phyloP scores from a whole-genome alignment of 2,329 filamentous ascomycete species.

The Graphiopsis chlorocephala region DNA sequence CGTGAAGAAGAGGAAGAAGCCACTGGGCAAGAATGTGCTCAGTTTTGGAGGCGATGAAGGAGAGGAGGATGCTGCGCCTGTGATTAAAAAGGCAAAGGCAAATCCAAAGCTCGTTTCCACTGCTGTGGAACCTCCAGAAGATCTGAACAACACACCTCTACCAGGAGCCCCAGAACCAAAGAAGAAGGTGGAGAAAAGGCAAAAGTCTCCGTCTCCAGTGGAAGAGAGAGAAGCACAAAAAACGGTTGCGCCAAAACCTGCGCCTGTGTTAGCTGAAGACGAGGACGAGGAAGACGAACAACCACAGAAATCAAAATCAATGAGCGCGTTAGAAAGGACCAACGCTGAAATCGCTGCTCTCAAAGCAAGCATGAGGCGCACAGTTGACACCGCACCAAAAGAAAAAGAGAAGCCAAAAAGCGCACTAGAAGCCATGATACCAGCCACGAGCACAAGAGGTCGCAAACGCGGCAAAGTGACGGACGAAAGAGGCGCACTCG shows the following conservation, averaged over 20 bases:
- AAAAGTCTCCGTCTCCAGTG: constrained; percentile 18
- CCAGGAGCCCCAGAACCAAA: constrained; percentile 24
- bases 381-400: constrained; percentile 35
- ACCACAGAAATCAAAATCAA: constrained; percentile 18
- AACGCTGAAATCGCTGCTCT: constrained; percentile 79
- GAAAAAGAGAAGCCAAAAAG: constrained; percentile 62
- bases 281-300: constrained; percentile 24
- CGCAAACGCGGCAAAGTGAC: constrained; percentile 62
- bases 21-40: constrained; percentile 70
- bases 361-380: constrained; percentile 77
- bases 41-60: constrained; percentile 71
- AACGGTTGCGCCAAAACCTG: neutral
- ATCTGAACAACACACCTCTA: constrained; percentile 19
- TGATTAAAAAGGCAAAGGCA: constrained; percentile 74
- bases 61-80: constrained; percentile 55
- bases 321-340: constrained; percentile 57
- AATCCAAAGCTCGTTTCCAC: constrained; percentile 65
- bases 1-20: constrained; percentile 63
- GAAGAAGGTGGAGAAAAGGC: constrained; percentile 20
- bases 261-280: constrained; percentile 19
- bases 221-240: constrained; percentile 15
- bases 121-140: constrained; percentile 25
- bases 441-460: constrained; percentile 65
- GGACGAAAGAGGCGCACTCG: constrained; percentile 57
- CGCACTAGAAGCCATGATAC: constrained; percentile 70